A percentile compares a stretch with the other conserved stretches of the same genome.
These are phyloP conservation scores for Cucurbita pepo DNA, from an alignment of 306 rosid genomes.

Conservation along the genomic window DNA sequence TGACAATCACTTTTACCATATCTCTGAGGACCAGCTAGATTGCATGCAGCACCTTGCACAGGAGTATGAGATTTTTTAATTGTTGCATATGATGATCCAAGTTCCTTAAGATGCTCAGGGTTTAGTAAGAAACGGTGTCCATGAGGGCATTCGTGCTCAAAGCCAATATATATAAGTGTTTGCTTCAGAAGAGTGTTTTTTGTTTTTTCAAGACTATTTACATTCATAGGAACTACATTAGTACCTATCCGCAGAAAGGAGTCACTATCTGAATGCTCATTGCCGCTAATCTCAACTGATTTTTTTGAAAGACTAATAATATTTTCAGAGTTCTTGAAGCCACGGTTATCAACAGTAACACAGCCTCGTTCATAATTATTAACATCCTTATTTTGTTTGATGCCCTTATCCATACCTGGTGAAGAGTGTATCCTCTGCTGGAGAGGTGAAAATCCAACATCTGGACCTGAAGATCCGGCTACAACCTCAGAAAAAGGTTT, in stretches of 20 bases:
- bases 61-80: slow-evolving; percentile 45
- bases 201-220: slow-evolving; percentile 35
- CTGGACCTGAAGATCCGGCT: slow-evolving; percentile 54
- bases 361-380: slow-evolving; percentile 23
- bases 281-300: slow-evolving; percentile 16
- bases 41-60: slow-evolving; percentile 21
- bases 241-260: slow-evolving; percentile 60
- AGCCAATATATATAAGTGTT: slow-evolving; percentile 51
- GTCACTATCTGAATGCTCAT: slow-evolving; percentile 21
- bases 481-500: slow-evolving; percentile 97
- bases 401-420: slow-evolving; percentile 38
- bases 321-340: slow-evolving; percentile 32
- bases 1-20: slow-evolving; percentile 30
- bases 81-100: slow-evolving; percentile 38
- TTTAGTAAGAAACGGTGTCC: slow-evolving; percentile 84
- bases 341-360: slow-evolving; percentile 20
- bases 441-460: slow-evolving; percentile 76
- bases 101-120: slow-evolving; percentile 58
- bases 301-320: slow-evolving; percentile 20
- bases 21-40: slow-evolving; percentile 27
- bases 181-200: slow-evolving; percentile 29
- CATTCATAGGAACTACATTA: slow-evolving; percentile 51
- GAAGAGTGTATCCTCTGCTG: slow-evolving; percentile 45
- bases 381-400: slow-evolving; percentile 35
- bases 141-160: slow-evolving; percentile 88